phyloP scores from a whole-genome alignment of 208 protist genomes.

The Acanthamoeba sp. region DNA sequence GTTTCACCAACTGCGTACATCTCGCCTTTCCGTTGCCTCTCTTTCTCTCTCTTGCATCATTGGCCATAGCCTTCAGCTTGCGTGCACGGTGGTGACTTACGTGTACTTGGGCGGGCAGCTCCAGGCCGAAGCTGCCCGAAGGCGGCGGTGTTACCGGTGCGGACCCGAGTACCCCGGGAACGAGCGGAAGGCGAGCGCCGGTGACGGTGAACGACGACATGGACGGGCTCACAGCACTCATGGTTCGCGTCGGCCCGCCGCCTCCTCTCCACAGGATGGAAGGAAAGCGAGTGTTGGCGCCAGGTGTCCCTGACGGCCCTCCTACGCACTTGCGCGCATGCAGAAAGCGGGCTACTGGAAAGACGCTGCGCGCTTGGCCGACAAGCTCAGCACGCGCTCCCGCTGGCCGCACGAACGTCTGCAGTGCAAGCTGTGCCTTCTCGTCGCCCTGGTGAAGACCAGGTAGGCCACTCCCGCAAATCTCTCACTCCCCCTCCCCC shows the following conservation, averaged over 20 bases:
- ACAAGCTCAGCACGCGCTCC: conserved; percentile 17
- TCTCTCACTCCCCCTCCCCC: not conserved
- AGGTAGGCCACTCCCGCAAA: not conserved
- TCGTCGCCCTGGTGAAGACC: conserved; percentile 26
- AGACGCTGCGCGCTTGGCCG: conserved; percentile 20
- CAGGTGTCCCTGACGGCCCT: no score
- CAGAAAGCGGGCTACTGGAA: conserved; percentile 11
- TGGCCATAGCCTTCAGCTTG: no score
- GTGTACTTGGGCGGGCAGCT: not conserved
- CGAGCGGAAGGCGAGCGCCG: not conserved
- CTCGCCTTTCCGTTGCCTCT: no score
- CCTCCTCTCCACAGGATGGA: not conserved
- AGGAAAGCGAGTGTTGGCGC: no score
- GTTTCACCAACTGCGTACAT: no score
- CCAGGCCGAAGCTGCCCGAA: not conserved
- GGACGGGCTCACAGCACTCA: conserved; percentile 41
- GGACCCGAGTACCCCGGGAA: not conserved
- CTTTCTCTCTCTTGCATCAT: no score
- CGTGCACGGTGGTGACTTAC: not conserved
- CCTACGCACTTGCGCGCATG: no score
- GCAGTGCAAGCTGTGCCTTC: conserved; percentile 46
- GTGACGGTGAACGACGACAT: conserved; percentile 51
- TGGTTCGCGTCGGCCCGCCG: not conserved
- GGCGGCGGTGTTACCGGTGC: not conserved
- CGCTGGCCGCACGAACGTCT: conserved; percentile 37